Base-by-base conservation (phyloP, 176 grass and related monocot genomes). In the Oryza glumipatula region DNA sequence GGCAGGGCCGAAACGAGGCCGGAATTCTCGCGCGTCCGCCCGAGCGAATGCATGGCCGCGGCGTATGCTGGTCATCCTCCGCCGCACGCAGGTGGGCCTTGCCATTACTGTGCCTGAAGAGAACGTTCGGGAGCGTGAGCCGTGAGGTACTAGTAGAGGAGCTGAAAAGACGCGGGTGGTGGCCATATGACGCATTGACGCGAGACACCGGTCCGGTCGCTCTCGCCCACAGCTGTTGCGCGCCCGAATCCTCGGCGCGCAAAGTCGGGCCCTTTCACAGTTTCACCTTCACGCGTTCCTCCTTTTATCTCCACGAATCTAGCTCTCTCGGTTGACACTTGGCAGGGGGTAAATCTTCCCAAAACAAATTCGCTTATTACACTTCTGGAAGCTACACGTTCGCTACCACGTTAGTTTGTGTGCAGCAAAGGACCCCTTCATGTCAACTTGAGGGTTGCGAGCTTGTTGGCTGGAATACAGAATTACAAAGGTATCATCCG, bases 61-160 rank as follows among this genome's bases (percentile, higher is more conserved):
- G 32, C 61, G 71, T 71, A 67, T 4, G 68, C 4, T 35, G 75
- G 11, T 22, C 48, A 17, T 71, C 14, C n/a, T 38, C 36, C 36
- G 36, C 36, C 36, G 36, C 36, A 38, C 6, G 28, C 45, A 13
- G n/a, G 65, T 11, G 74, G 47, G 15, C 12, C 36, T n/a, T 3
- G 51, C 7, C 56, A 21, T 61, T 61, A 19, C 56, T 17, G 56
- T 61, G 67, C 1, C 13, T 70, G 39, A 41, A 7, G 12, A 6
- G 73, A 78, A 79, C 58, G 69, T 74, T 77, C 73, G 56, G 52
- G 79, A 82, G 70, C 72, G 21, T 10, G 56, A 61, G 56, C 49
- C 72, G 21, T 10, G 56, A 61, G 56, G 56, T 61, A 10, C 19
- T n/a, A 10, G 19, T 3, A 9, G 9, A 0, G 49, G 49, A 38